Conservation (phyloP, 805 yeast genomes). For the Starmerella geochares region DNA sequence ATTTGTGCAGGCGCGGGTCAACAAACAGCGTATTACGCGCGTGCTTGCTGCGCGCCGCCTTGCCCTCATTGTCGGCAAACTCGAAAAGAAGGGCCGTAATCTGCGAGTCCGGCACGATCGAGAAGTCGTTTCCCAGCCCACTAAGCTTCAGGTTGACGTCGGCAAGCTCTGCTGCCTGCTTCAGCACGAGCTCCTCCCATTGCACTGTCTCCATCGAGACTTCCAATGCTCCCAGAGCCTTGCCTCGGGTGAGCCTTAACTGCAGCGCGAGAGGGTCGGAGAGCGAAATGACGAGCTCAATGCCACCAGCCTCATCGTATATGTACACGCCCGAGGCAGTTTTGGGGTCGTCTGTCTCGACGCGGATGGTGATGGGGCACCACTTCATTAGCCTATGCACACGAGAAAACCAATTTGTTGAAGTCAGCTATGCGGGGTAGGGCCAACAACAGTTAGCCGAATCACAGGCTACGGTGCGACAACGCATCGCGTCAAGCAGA, state of each 20-base stretch:
- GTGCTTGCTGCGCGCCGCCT: neutral
- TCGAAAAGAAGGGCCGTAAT: constrained; percentile 13
- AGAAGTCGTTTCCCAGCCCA: constrained; percentile 14
- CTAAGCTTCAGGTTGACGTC: neutral
- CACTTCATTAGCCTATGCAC: constrained; percentile 10
- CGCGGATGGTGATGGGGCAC: constrained; percentile 14
- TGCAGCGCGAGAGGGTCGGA: constrained; percentile 8
- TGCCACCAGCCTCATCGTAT: neutral
- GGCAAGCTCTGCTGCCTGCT: neutral
- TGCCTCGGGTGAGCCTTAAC: constrained; percentile 7
- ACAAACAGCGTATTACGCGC: constrained; percentile 1
- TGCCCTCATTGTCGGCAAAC: constrained; percentile 7
- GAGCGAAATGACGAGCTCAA: constrained; percentile 11
- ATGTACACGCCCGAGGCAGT: constrained; percentile 18
- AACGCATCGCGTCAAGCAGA: no score
- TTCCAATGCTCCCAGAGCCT: constrained; percentile 11
- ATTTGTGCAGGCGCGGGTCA: neutral
- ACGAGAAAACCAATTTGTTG: no score
- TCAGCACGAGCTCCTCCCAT: constrained; percentile 20
- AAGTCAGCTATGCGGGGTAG: neutral
- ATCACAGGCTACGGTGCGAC: no score
- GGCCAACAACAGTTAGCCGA: no score
- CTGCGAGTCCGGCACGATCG: constrained; percentile 10
- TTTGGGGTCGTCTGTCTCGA: constrained; percentile 4
- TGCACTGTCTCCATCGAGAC: constrained; percentile 8